Conservation (phyloP, 345 rosid genomes). For the Boechera retrofracta region DNA sequence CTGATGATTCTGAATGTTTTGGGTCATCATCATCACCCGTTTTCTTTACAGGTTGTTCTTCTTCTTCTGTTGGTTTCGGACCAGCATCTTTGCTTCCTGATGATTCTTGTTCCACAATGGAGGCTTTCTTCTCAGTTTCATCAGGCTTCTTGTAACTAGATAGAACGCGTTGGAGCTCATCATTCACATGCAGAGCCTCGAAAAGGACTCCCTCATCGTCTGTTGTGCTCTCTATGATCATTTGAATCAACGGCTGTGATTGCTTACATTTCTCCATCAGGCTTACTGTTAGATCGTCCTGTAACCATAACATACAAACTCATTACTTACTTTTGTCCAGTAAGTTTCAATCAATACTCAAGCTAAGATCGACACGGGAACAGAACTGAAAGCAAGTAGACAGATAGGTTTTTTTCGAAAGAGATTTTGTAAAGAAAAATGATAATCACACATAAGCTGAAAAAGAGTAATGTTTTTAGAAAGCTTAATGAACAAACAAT, state of each 20-base stretch:
- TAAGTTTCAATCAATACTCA: background rate
- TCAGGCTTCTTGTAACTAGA: conserved; percentile 35
- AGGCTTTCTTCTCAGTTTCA: conserved; percentile 29
- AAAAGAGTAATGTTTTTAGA: background rate
- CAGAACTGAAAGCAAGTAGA: too few species aligned
- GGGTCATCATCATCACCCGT: background rate
- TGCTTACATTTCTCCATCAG: conserved; percentile 82
- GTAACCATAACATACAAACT: conserved; percentile 35
- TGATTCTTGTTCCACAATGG: conserved; percentile 38
- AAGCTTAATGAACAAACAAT: background rate
- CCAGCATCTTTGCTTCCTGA: conserved; percentile 38
- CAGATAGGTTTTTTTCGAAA: too few species aligned
- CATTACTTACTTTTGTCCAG: background rate
- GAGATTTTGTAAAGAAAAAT: background rate
- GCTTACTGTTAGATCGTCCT: conserved; percentile 60
- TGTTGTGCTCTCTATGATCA: conserved; percentile 73
- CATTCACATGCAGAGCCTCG: conserved; percentile 79
- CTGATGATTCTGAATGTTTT: conserved; percentile 38
- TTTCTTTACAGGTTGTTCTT: conserved; percentile 14
- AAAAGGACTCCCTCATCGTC: conserved; percentile 77
- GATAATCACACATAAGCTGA: background rate
- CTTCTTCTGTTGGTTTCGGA: conserved; percentile 34
- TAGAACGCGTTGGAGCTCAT: conserved; percentile 68
- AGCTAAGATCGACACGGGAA: too few species aligned
- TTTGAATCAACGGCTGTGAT: conserved; percentile 65